A percentile compares a stretch with the other conserved stretches of the same genome.
These are phyloP conservation scores for Schizosaccharomyces japonicus DNA, from an alignment of 805 yeast genomes.

Conservation along the genomic window DNA sequence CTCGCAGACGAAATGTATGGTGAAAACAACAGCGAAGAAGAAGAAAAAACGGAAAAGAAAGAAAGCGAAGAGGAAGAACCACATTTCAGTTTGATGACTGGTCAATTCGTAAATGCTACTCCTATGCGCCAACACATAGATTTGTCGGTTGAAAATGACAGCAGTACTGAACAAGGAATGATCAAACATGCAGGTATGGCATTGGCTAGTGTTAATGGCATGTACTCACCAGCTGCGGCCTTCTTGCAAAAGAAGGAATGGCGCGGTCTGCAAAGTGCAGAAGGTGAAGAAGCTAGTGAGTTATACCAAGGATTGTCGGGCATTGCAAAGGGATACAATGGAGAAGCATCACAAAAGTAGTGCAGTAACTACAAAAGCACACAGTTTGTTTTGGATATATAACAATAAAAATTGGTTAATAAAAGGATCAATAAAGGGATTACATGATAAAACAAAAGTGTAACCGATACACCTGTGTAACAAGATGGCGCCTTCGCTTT, in stretches of 20 bases:
- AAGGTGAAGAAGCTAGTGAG: not conserved
- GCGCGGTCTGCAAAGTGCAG: not conserved
- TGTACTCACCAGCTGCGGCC: slow-evolving; percentile 3
- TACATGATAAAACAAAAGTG: too few species aligned
- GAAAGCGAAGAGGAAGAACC: slow-evolving; percentile 10
- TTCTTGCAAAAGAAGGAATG: not conserved
- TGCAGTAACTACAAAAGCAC: too few species aligned
- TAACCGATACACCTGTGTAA: too few species aligned
- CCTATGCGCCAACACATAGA: not conserved
- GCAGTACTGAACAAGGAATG: not conserved
- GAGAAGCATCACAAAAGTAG: too few species aligned
- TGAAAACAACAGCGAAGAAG: slow-evolving; percentile 9
- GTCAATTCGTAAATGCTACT: not conserved
- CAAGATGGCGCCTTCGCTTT: too few species aligned
- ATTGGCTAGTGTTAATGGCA: not conserved
- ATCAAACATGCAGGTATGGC: not conserved
- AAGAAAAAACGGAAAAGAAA: slow-evolving; percentile 12
- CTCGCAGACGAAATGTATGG: slow-evolving; percentile 12
- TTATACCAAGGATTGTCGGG: not conserved
- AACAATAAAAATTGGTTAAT: too few species aligned
- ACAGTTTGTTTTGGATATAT: too few species aligned
- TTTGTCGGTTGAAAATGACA: not conserved
- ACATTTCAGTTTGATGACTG: not conserved
- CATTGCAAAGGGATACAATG: slow-evolving; percentile 1
- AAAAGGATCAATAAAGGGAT: too few species aligned